phyloP scores from a whole-genome alignment of 2,329 filamentous ascomycete genomes.

The Penicillium sp. region DNA sequence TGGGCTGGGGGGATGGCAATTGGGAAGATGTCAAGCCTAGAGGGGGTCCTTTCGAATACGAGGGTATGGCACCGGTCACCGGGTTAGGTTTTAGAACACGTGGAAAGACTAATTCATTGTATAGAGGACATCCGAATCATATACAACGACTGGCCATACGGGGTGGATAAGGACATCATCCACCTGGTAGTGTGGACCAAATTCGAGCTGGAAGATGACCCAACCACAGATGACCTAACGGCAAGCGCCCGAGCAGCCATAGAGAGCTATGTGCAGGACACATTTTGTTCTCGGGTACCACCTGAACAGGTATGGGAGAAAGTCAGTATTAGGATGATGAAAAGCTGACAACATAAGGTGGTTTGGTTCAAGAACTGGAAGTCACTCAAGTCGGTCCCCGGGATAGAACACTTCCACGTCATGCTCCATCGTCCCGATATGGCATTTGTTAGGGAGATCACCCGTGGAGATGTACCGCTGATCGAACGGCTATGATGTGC shows the following conservation, averaged over 20 bases:
- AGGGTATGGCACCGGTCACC: conserved; percentile 30
- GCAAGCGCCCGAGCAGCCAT: conserved; percentile 62
- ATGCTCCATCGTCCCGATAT: conserved; percentile 78
- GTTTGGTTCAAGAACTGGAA: conserved; percentile 95
- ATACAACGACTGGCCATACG: conserved; percentile 94
- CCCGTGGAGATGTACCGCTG: conserved; percentile 69
- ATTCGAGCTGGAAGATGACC: conserved; percentile 72
- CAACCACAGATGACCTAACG: conserved; percentile 64
- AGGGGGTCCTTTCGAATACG: conserved; percentile 33
- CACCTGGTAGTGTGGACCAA: conserved; percentile 94
- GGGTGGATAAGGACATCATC: conserved; percentile 71
- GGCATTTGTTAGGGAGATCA: conserved; percentile 67
- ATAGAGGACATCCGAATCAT: conserved; percentile 68
- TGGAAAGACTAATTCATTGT: neutral
- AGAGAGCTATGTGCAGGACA: conserved; percentile 65
- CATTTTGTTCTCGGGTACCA: conserved; percentile 55
- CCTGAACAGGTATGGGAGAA: conserved; percentile 35
- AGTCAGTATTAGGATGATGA: conserved; percentile 27
- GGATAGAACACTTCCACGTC: conserved; percentile 92
- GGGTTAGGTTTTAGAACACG: neutral
- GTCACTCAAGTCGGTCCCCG: conserved; percentile 76
- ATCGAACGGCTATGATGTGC: conserved; percentile 43
- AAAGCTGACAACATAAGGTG: conserved; percentile 46
- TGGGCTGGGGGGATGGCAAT: conserved; percentile 62
- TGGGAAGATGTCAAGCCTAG: conserved; percentile 35